A percentile compares a stretch with the other conserved stretches of the same genome.
These are phyloP conservation scores for Fusarium succisae DNA, from an alignment of 2,329 filamentous ascomycete species.

Conservation along the genomic window DNA sequence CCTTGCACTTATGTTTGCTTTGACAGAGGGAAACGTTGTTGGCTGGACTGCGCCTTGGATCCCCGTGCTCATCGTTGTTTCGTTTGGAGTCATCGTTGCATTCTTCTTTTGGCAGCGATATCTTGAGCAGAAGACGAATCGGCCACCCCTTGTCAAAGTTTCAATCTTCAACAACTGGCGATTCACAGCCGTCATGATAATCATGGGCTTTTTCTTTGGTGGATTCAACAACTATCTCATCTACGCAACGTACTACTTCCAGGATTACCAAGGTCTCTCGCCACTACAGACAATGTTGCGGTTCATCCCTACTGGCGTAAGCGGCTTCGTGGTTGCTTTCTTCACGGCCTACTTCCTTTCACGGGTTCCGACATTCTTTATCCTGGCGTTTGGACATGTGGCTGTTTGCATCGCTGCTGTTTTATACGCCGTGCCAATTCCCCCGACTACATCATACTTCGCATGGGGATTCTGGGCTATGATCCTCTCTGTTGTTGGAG, in stretches of 20 bases:
- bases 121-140: constrained; percentile 44
- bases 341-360: constrained; percentile 65
- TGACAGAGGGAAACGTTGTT: constrained; percentile 75
- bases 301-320: constrained; percentile 72
- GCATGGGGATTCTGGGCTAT: constrained; percentile 74
- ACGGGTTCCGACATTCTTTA: constrained; percentile 65
- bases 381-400: constrained; percentile 67
- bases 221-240: constrained; percentile 75
- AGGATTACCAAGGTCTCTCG: constrained; percentile 70
- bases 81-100: constrained; percentile 62
- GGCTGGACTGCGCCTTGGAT: constrained; percentile 74
- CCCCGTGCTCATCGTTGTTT: constrained; percentile 65
- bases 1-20: constrained; percentile 70
- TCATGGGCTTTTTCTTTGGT: constrained; percentile 73
- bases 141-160: constrained; percentile 71
- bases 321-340: constrained; percentile 66
- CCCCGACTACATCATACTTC: constrained; percentile 69
- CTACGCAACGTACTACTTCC: constrained; percentile 76
- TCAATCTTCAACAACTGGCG: constrained; percentile 68
- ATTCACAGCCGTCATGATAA: constrained; percentile 70
- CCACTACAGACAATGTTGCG: constrained; percentile 74
- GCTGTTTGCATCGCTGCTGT: constrained; percentile 65
- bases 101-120: constrained; percentile 70
- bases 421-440: constrained; percentile 72
- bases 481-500: constrained; percentile 71